Evolutionary conservation across 345 rosid species (phyloP), one percentile per base, ranked within the genome.

Genomic region (Firmiana major): DNA sequence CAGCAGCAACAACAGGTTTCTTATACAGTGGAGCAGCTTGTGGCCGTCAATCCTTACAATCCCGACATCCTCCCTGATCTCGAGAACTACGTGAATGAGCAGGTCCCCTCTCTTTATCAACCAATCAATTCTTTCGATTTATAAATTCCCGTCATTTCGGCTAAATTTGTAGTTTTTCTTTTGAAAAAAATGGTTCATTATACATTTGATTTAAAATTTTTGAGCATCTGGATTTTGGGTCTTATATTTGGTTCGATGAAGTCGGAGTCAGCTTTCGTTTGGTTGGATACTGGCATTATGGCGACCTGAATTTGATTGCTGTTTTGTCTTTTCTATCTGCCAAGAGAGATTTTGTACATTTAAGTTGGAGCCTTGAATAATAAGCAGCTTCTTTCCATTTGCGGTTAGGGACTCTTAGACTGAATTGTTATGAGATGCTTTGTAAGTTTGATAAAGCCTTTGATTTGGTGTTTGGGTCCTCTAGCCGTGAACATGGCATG

Each of bases 61-160:
- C 99, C 99, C 17, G 99, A 95, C 65, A 84, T 95, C 87, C 90
- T 91, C 28, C 92, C 98, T 24, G 99, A 95, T 78, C 99, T 93
- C 84, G 99, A 93, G 82, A 89, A 88, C 87, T 84, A 91, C 79
- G 98, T 95, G 26, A 91, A 95, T 76, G 97, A 91, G 81, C 99
- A 95, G 99, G 98, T 94, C 19, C 34, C 22, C 22, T n/a, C 36
- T 34, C 24, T 26, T 74, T 54, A 5, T 38, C 1, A 49, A 15
- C 7, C 7, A 49, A 5, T 15, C 55, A 48, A 1, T 31, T 24
- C 34, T n/a, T 64, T 1, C n/a, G 10, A 3, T 53, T 31, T 31
- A 49, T 26, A n/a, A 19, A 55, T 55, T 55, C 9, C 21, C 28
- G 8, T 9, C 3, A 8, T 55, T 55, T 55, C 46, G 58, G n/a